A percentile compares a stretch with the other conserved stretches of the same genome.
Conservation (phyloP, 768 basidiomycete genomes). For the Psilocybe azurescens region DNA sequence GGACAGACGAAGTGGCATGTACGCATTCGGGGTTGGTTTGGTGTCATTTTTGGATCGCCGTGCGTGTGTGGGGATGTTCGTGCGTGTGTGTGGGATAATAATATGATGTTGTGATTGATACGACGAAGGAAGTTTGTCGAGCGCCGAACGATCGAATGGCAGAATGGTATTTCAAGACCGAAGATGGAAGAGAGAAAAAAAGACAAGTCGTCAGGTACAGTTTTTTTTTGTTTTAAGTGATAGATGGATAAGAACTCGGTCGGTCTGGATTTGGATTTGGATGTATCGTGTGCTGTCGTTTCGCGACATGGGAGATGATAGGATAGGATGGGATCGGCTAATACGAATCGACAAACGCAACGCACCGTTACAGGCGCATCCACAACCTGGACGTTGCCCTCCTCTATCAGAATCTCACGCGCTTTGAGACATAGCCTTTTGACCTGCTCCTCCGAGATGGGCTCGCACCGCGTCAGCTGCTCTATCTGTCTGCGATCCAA, state of each 20-base stretch:
- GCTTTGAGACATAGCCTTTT: constrained; percentile 96
- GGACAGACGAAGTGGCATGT: not conserved
- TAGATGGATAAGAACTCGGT: constrained; percentile 6
- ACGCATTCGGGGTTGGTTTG: not conserved
- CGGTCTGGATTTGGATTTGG: too few species aligned
- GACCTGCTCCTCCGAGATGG: constrained; percentile 95
- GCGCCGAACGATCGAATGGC: not conserved
- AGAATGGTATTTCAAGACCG: not conserved
- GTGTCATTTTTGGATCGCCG: not conserved
- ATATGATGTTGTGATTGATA: not conserved
- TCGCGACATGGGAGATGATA: too few species aligned
- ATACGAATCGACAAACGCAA: constrained; percentile 17
- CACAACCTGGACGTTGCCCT: constrained; percentile 95
- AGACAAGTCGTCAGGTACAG: not conserved
- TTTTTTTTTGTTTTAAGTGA: constrained; percentile 11
- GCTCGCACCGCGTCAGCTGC: constrained; percentile 91
- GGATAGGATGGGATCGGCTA: too few species aligned
- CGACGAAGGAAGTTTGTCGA: not conserved
- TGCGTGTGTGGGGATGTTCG: not conserved
- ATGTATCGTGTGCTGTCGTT: too few species aligned
- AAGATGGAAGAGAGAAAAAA: not conserved
- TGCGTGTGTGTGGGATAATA: not conserved
- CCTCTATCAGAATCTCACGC: constrained; percentile 95
- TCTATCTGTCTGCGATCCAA: constrained; percentile 79
- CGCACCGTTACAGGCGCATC: constrained; percentile 95